These are phyloP conservation scores for Populus alba DNA, from an alignment of 345 rosid species.

Conservation along the genomic window DNA sequence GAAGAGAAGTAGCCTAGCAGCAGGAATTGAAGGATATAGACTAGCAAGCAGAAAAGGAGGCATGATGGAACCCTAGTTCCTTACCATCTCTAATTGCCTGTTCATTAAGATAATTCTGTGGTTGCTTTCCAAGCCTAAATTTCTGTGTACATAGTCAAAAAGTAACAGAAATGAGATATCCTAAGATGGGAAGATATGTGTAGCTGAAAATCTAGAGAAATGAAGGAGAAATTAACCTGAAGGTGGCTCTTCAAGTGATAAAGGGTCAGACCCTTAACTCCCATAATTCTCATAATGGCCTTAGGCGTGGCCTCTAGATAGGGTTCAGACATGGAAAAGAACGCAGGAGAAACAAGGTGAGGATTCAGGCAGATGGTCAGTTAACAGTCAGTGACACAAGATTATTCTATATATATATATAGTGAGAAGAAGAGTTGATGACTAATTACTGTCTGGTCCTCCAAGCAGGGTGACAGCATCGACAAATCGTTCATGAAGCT, in stretches of 20 bases:
- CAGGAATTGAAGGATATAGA: no score
- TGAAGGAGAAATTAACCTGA: slow-evolving; percentile 52
- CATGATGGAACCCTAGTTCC: slow-evolving; percentile 24
- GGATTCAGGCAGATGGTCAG: no score
- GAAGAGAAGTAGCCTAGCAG: no score
- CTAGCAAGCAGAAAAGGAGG: no score
- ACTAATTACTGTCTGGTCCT: slow-evolving; percentile 73
- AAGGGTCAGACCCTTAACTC: slow-evolving; percentile 97
- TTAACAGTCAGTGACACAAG: no score
- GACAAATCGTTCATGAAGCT: slow-evolving; percentile 91
- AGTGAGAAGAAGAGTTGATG: no score
- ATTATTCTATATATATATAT: no score
- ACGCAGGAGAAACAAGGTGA: not conserved
- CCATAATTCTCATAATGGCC: slow-evolving; percentile 97
- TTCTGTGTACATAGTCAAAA: slow-evolving; percentile 35
- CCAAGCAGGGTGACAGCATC: slow-evolving; percentile 94
- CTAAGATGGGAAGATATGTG: slow-evolving; percentile 8
- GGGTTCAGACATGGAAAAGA: not conserved
- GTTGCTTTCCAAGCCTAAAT: slow-evolving; percentile 94
- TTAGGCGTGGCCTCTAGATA: slow-evolving; percentile 85
- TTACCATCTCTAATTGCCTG: slow-evolving; percentile 81
- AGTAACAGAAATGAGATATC: slow-evolving; percentile 7
- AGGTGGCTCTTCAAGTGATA: slow-evolving; percentile 97
- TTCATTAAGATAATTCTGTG: slow-evolving; percentile 86
- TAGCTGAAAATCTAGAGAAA: not conserved